Base-by-base conservation (phyloP, 148 eudicot genomes). In the Rhododendron williamsianum region DNA sequence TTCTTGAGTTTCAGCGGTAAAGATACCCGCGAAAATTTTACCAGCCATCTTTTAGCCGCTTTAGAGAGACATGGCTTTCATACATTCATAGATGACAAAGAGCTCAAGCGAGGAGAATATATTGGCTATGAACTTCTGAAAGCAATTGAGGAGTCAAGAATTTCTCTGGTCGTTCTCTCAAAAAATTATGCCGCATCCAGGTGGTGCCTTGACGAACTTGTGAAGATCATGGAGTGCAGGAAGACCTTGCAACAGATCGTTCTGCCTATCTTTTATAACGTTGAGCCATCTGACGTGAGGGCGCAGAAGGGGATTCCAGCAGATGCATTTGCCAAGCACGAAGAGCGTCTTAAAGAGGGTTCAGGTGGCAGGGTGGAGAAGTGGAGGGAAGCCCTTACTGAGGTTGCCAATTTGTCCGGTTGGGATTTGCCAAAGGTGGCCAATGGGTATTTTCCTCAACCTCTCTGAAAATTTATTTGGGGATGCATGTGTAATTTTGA, bases 181-280 rank as follows among this genome's bases (percentile, higher is more conserved):
- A 3, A 27, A 27, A 13, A 30, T 33, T 80, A 80, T 52, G 82
- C 82, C 21, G 4, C 11, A 2, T 80, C 82, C 3, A 3, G 10
- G 8, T 80, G 82, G 82, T 80, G 82, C 45, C 82, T 80, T 30
- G 67, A 80, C 6, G 82, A 80, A 45, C 81, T 78, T 52, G 82
- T 65, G 72, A 8, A 65, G 33, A 65, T 65, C 33, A 65, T 65
- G 72, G 72, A 65, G 33, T 65, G 33, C 43, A 80, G 18, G 82
- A 80, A 33, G 12, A 51, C 41, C 0, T 80, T 30, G 21, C 13
- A 3, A 27, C 82, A 80, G 1, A 49, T 52, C 33, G 82, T 80
- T 52, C 11, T 80, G 4, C 82, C 82, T 11, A 33, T 80, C 9
- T 80, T 51, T 27, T 33, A 80, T 41, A 38, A 3, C 4, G 41